phyloP scores from a whole-genome alignment of 306 rosid genomes.

The Vicia villosa region DNA sequence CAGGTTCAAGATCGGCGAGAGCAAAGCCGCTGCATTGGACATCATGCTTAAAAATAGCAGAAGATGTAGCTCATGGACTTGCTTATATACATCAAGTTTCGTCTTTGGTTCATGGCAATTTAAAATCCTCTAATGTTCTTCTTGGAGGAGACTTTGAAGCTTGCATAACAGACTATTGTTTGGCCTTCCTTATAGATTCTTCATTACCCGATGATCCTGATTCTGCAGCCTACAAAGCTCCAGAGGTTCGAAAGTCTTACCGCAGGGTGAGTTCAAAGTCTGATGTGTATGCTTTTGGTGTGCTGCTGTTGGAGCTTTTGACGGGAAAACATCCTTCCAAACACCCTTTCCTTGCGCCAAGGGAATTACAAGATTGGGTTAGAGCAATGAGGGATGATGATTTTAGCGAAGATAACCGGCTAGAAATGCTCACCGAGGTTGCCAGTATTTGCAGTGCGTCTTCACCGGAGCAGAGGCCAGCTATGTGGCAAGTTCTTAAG shows the following conservation, averaged over 20 bases:
- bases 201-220: conserved; percentile 59
- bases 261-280: conserved; percentile 59
- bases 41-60: conserved; percentile 94
- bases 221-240: conserved; percentile 68
- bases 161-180: conserved; percentile 75
- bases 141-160: conserved; percentile 92
- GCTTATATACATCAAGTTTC: conserved; percentile 81
- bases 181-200: conserved; percentile 57
- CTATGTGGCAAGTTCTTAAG: conserved; percentile 90
- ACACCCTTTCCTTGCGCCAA: conserved; percentile 75
- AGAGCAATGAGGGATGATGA: conserved; percentile 77
- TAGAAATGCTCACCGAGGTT: conserved; percentile 89
- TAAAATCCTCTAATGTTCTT: conserved; percentile 85
- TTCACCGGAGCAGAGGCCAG: conserved; percentile 93
- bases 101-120: conserved; percentile 70
- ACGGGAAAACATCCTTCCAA: conserved; percentile 85
- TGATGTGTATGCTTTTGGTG: conserved; percentile 78
- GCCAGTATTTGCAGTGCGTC: conserved; percentile 81
- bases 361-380: conserved; percentile 80
- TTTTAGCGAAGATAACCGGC: conserved; percentile 62
- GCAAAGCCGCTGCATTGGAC: conserved; percentile 99
- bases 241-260: conserved; percentile 66
- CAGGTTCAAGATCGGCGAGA: conserved; percentile 80
- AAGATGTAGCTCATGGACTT: conserved; percentile 91
- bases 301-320: conserved; percentile 85